Evolutionary conservation across 768 basidiomycete species (phyloP), one percentile per base, ranked within the genome.

Genomic region (Dioszegia aurantiaca): DNA sequence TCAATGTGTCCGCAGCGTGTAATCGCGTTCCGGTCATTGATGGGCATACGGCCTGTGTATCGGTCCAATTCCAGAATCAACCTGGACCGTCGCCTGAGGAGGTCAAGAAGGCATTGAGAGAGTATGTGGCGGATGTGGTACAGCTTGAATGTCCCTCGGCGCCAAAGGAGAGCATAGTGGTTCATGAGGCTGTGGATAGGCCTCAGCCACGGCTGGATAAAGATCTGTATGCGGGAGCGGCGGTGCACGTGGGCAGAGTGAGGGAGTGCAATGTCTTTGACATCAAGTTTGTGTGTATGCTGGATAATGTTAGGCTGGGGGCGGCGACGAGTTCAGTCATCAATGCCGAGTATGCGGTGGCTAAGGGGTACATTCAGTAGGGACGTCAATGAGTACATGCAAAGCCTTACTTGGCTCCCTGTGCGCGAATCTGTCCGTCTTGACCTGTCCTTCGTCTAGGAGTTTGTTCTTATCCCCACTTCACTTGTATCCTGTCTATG

Each of bases 251-350:
- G 1, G 95, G 94, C 0, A 80, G 95, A 43, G 86, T 99, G 17
- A 81, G 95, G 54, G 85, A 91, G 74, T 97, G 94, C 70, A 81
- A 83, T 26, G 95, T 99, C 24, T 75, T 99, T 49, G 95, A 99
- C 75, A 83, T 98, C 81, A 95, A 95, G 79, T 95, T 97, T 72
- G 88, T 95, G 37, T 87, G 90, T 26, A 80, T 98, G 51, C 83
- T 86, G 59, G 93, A 95, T 77, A 98, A 98, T 72, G 93, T 97
- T 61, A 85, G 86, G 55, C 89, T 97, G 65, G 94, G 95, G 8
- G 94, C 95, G 21, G 94, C 95, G 49, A 99, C 95, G 47, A 91
- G 89, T 63, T 90, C 88, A 64, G 88, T 99, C 73, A 93, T 98
- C 69, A 99, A 98, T 72, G 94, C 94, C 2, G 92, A 97, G 80